Evolutionary conservation across 352 stramenopile genomes (phyloP), one percentile per base, ranked within the genome.

Genomic region (Globisporangium rhizosaccharum): DNA sequence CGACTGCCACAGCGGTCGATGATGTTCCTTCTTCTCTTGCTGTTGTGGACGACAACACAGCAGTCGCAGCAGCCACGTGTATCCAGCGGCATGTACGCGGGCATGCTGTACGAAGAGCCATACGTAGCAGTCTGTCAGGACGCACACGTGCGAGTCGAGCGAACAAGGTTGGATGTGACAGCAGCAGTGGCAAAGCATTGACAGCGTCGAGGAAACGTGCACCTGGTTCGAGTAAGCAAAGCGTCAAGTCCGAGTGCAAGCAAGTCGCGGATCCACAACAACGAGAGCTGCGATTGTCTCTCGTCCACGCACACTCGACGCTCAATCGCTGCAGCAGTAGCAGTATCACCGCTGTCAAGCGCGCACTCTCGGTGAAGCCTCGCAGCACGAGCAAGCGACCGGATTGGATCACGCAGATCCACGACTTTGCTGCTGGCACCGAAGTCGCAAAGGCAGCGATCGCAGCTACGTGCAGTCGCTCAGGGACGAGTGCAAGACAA

Each of bases 31-130:
- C 17, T 2, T 3, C 20, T 63, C 33, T 12, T 39, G 33, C 33
- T 12, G 6, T 39, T 8, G 33, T 8, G 33, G 33, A 39, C 33
- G 33, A 14, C 8, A 39, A 10, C 11, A 12, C 26, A 20, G n/a
- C 11, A 46, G 15, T 8, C 10, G 26, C n/a, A 17, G 63, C 67
- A 37, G 62, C 65, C 6, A 73, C 50, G 17, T 67, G 59, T 23
- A 74, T 77, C 33, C 71, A 75, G 33, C 59, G 67, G 8, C 59
- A 67, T 53, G 56, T 65, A 53, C 62, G 63, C 41, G 67, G 48
- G 6, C 56, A 36, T 45, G 36, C 14, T n/a, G 36, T 37, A 15
- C 46, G 54, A 51, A 62, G 23, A 26, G n/a, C 25, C 10, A 51
- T 6, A 8, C 33, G 33, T 12, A 14, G 33, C 33, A 39, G 33